Base-by-base conservation (phyloP, 495 filamentous ascomycete genomes). In the Annulohypoxylon moriforme region DNA sequence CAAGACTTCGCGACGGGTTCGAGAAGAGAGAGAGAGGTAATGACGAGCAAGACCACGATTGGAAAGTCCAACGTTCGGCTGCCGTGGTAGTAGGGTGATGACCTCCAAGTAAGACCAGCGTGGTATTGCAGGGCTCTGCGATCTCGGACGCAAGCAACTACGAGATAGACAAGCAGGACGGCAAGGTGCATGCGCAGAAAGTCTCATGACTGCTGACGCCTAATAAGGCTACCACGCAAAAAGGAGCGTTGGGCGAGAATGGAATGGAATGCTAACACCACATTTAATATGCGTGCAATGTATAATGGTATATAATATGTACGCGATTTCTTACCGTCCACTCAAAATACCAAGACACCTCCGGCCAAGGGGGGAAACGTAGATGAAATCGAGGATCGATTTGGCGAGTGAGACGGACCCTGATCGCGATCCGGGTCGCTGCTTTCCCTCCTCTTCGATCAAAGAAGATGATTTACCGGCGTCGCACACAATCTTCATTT, bases 101-200 rank as follows among this genome's bases (percentile, higher is more conserved):
- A 60, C 64, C 64, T 25, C 64, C 69, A 68, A 68, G 71, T 73
- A 66, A 73, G 71, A 66, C 66, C 50, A 73, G 66, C 61, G 71
- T 73, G 16, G 71, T 34, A 73, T 69, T 55, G 49, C 61, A 58
- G 56, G 46, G n/a, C 13, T 25, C 60, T 58, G 71, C 71, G 71
- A 69, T 73, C 66, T 73, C 71, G 71, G 71, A 73, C 65, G 66
- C 61, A 63, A 42, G 47, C 47, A 36, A 36, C 56, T 52, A 63
- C 34, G 46, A 52, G 34, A 65, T 18, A 65, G 61, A 69, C 65
- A 73, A 58, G 42, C 60, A 69, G 55, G 29, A 55, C 71, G 71
- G 71, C 66, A 73, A 69, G 61, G 44, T 73, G 71, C 71, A 73
- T 73, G 61, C 49, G 55, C 56, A 13, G 13, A 14, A 50, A 25